phyloP scores from a whole-genome alignment of 1,284 basidiomycete species.

The Caloboletus inedulis region DNA sequence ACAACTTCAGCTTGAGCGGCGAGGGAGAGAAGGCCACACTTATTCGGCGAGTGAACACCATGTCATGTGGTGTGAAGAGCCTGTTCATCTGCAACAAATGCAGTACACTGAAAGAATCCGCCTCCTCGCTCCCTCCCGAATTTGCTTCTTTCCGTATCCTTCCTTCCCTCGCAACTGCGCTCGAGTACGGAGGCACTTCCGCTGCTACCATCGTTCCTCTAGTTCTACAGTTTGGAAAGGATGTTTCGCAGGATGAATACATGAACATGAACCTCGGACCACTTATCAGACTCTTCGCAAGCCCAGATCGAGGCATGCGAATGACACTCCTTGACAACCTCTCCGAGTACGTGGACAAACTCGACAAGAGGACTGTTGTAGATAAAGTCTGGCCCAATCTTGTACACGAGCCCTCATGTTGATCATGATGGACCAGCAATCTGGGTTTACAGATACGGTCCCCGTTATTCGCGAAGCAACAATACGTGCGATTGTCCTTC shows the following conservation, averaged over 20 bases:
- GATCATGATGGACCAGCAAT: slow-evolving; percentile 55
- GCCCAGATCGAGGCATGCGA: slow-evolving; percentile 87
- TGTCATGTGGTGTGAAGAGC: neutral
- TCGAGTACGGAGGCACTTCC: slow-evolving; percentile 82
- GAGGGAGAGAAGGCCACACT: slow-evolving; percentile 79
- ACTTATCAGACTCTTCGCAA: slow-evolving; percentile 79
- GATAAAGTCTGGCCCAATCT: slow-evolving; percentile 94
- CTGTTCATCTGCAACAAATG: neutral
- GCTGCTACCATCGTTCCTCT: slow-evolving; percentile 80
- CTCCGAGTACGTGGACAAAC: slow-evolving; percentile 78
- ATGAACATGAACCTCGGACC: slow-evolving; percentile 68
- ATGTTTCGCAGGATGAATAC: slow-evolving; percentile 73
- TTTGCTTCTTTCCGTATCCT: slow-evolving; percentile 87
- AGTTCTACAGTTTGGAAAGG: slow-evolving; percentile 76
- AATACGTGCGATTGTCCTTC: slow-evolving; percentile 80
- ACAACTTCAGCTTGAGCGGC: slow-evolving; percentile 81
- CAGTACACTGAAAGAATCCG: slow-evolving; percentile 78
- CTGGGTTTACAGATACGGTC: slow-evolving; percentile 93
- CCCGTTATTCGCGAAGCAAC: slow-evolving; percentile 94
- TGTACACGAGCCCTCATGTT: slow-evolving; percentile 42
- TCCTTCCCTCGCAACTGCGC: slow-evolving; percentile 80
- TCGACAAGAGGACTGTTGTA: slow-evolving; percentile 81
- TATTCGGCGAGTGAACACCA: slow-evolving; percentile 53
- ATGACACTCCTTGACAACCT: slow-evolving; percentile 92
- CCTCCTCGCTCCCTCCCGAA: slow-evolving; percentile 78